phyloP scores from a whole-genome alignment of 1,284 basidiomycete genomes.

The Gomphus bonarii region DNA sequence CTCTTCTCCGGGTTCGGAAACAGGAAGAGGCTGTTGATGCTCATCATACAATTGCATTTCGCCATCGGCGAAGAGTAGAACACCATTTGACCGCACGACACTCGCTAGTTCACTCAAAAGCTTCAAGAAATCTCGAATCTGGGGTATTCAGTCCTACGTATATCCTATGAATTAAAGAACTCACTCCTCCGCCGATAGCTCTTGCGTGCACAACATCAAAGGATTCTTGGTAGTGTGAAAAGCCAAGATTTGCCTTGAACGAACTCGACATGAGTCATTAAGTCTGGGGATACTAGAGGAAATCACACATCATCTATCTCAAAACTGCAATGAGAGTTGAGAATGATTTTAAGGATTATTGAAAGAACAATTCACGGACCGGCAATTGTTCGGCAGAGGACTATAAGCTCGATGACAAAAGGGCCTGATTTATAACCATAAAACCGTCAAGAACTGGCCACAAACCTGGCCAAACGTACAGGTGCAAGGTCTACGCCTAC shows the following conservation, averaged over 20 bases:
- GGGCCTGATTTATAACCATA: background rate
- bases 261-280: background rate
- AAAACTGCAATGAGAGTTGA: constrained; percentile 16
- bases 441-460: background rate
- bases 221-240: constrained; percentile 21
- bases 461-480: constrained; percentile 21
- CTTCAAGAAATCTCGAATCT: constrained; percentile 25
- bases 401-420: background rate
- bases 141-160: background rate
- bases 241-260: constrained; percentile 25
- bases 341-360: background rate
- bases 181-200: constrained; percentile 21
- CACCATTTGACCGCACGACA: constrained; percentile 23
- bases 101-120: constrained; percentile 22
- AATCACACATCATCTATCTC: constrained; percentile 26
- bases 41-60: constrained; percentile 28
- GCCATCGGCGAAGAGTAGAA: constrained; percentile 24
- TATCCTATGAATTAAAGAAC: background rate
- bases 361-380: constrained; percentile 16
- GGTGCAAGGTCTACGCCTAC: constrained; percentile 26
- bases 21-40: constrained; percentile 20
- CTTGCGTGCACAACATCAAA: constrained; percentile 26
- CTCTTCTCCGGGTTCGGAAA: constrained; percentile 18
- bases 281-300: background rate
- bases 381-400: constrained; percentile 22